Percentiles rank a stretch among this genome's conserved stretches.
Conservation (phyloP, 2,329 filamentous ascomycete genomes). For the Didymella arachidicola region DNA sequence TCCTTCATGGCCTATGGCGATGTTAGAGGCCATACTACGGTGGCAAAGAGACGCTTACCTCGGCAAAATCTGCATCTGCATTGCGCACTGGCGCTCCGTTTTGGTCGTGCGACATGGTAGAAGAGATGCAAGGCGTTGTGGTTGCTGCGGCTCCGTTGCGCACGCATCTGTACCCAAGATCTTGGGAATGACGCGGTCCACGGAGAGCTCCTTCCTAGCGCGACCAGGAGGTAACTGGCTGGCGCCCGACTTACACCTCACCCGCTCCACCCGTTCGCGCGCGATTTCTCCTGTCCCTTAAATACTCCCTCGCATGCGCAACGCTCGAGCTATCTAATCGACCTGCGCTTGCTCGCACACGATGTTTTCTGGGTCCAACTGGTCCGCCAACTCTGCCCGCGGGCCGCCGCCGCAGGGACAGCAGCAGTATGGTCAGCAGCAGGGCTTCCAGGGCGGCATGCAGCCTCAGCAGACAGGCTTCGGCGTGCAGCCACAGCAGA, state of each 20-base stretch:
- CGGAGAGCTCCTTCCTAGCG: constrained; percentile 30
- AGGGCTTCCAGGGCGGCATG: constrained; percentile 19
- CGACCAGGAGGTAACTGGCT: constrained; percentile 32
- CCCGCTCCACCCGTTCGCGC: constrained; percentile 29
- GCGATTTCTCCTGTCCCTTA: constrained; percentile 26
- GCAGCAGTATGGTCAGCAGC: constrained; percentile 58
- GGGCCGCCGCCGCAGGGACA: constrained; percentile 64
- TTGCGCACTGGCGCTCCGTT: constrained; percentile 37
- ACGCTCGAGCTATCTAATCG: constrained; percentile 23
- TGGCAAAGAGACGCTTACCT: constrained; percentile 30
- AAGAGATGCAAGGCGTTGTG: constrained; percentile 21
- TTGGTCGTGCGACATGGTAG: constrained; percentile 43
- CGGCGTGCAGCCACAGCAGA: constrained; percentile 65
- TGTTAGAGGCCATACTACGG: constrained; percentile 22
- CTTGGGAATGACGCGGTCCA: constrained; percentile 37
- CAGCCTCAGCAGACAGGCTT: constrained; percentile 62
- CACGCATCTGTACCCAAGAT: constrained; percentile 24
- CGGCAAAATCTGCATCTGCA: constrained; percentile 47
- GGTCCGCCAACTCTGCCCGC: constrained; percentile 78
- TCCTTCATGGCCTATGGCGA: constrained; percentile 58
- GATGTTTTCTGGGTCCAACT: constrained; percentile 93
- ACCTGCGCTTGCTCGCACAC: constrained; percentile 38
- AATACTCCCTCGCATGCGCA: constrained; percentile 33
- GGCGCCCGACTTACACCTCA: constrained; percentile 33
- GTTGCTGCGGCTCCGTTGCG: constrained; percentile 26